Conservation (phyloP, 2,329 filamentous ascomycete genomes). For the Sarocladium brachiariae region DNA sequence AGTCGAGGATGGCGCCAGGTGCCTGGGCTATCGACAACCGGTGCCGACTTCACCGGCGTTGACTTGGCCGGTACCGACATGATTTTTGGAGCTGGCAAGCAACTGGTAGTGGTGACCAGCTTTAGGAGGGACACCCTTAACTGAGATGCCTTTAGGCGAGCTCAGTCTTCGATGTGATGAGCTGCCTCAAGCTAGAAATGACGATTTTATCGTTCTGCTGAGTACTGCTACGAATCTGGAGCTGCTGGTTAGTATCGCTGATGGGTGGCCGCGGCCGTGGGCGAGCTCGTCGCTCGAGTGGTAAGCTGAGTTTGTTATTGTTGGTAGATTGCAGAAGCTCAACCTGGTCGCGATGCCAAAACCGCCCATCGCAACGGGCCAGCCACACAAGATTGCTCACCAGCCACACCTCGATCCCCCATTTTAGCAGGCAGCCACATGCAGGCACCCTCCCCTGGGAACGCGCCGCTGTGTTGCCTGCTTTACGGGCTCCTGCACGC, state of each 20-base stretch:
- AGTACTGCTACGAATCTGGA: neutral
- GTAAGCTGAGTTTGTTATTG: constrained; percentile 4
- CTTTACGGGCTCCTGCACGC: constrained; percentile 8
- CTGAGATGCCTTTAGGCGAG: neutral
- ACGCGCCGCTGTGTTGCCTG: constrained; percentile 3
- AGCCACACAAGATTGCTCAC: constrained; percentile 6
- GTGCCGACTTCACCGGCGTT: constrained; percentile 25
- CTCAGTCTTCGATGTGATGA: neutral
- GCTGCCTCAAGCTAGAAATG: neutral
- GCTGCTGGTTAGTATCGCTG: constrained; percentile 4
- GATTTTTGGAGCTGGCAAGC: constrained; percentile 11
- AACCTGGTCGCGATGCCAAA: constrained; percentile 4
- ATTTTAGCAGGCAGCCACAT: constrained; percentile 13
- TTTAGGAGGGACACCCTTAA: neutral
- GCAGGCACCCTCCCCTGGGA: constrained; percentile 1
- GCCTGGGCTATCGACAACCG: constrained; percentile 54
- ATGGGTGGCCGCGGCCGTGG: neutral
- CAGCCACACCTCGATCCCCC: constrained; percentile 7
- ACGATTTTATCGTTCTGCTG: no score
- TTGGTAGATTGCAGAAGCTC: neutral
- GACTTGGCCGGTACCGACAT: constrained; percentile 35
- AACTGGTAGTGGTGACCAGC: neutral
- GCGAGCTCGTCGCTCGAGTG: constrained; percentile 4
- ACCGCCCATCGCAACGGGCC: constrained; percentile 5
- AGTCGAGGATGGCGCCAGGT: constrained; percentile 88